A percentile compares a stretch with the other conserved stretches of the same genome.
phyloP scores from a whole-genome alignment of 352 stramenopile species.

The Phytophthora foliorum region DNA sequence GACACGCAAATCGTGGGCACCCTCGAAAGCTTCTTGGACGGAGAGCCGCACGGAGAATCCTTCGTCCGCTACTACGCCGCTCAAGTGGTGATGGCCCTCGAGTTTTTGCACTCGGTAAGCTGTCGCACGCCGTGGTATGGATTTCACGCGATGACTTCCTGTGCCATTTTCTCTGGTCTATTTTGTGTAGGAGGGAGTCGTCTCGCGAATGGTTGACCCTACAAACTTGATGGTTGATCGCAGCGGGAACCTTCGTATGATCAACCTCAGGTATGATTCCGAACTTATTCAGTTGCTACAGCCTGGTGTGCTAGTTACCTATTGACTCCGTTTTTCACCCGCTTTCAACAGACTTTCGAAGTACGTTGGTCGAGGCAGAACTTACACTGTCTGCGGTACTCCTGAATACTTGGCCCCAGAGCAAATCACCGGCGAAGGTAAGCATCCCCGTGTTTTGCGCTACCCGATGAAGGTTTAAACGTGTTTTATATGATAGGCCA shows the following conservation, averaged over 20 bases:
- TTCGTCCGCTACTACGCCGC: conserved; percentile 90
- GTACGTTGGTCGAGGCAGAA: conserved; percentile 85
- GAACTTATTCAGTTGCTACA: background rate
- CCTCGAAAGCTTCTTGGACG: conserved; percentile 82
- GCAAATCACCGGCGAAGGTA: conserved; percentile 90
- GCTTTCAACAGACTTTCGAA: conserved; percentile 70
- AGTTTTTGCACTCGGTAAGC: conserved; percentile 83
- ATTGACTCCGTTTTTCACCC: background rate
- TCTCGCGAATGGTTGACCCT: conserved; percentile 81
- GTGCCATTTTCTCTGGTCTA: background rate
- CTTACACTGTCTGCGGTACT: conserved; percentile 89
- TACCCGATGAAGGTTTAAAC: background rate
- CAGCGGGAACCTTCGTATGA: conserved; percentile 85
- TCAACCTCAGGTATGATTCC: conserved; percentile 75
- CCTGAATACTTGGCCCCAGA: conserved; percentile 88
- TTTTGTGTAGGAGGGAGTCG: conserved; percentile 70
- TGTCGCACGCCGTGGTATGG: too few species aligned
- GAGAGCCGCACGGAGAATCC: conserved; percentile 75
- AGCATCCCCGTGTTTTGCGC: conserved; percentile 36
- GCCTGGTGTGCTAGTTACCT: background rate
- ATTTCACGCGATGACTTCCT: conserved; percentile 1
- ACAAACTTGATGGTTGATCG: conserved; percentile 86
- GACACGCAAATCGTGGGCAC: conserved; percentile 82
- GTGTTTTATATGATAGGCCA: conserved; percentile 52
- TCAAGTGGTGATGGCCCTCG: conserved; percentile 82